A percentile compares a stretch with the other conserved stretches of the same genome.
These are phyloP conservation scores for Phaeosphaeria sp. DNA, from an alignment of 2,329 filamentous ascomycete species.

Conservation along the genomic window DNA sequence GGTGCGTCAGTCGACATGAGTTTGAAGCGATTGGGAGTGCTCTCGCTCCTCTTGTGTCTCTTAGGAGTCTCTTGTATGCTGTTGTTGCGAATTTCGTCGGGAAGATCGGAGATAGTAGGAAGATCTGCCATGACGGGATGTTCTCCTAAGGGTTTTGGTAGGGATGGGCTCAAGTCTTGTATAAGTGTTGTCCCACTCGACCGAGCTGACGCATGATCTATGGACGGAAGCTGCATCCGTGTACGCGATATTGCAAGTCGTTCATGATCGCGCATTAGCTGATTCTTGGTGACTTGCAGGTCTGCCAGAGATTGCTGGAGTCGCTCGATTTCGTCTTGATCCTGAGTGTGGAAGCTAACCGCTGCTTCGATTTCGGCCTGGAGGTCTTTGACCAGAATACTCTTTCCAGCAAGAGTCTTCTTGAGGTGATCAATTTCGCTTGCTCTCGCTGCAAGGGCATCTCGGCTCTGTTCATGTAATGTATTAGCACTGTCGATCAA, in stretches of 20 bases:
- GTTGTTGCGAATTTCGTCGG: constrained; percentile 10
- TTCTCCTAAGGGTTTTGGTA: constrained; percentile 21
- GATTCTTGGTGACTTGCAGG: constrained; percentile 36
- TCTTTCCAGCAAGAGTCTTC: constrained; percentile 21
- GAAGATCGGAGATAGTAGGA: constrained; percentile 7
- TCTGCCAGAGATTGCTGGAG: constrained; percentile 30
- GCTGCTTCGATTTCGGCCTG: constrained; percentile 26
- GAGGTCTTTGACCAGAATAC: constrained; percentile 25
- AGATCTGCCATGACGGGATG: constrained; percentile 12
- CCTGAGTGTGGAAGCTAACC: constrained; percentile 18
- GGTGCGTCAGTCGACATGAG: constrained; percentile 30
- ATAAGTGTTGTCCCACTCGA: constrained; percentile 44
- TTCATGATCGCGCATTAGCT: constrained; percentile 43
- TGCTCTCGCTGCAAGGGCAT: constrained; percentile 26
- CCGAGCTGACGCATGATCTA: constrained; percentile 35
- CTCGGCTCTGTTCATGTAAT: constrained; percentile 9
- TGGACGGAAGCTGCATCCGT: constrained; percentile 24
- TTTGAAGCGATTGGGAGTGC: constrained; percentile 21
- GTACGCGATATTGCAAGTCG: constrained; percentile 32
- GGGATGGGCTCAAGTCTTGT: constrained; percentile 26
- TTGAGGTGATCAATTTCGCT: constrained; percentile 29
- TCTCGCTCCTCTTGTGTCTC: constrained; percentile 18
- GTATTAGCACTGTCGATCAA: neutral
- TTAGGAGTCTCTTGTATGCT: constrained; percentile 30
- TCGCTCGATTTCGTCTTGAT: constrained; percentile 35